Evolutionary conservation across 352 stramenopile species (phyloP).

Genomic region (Globisporangium alternatum): DNA sequence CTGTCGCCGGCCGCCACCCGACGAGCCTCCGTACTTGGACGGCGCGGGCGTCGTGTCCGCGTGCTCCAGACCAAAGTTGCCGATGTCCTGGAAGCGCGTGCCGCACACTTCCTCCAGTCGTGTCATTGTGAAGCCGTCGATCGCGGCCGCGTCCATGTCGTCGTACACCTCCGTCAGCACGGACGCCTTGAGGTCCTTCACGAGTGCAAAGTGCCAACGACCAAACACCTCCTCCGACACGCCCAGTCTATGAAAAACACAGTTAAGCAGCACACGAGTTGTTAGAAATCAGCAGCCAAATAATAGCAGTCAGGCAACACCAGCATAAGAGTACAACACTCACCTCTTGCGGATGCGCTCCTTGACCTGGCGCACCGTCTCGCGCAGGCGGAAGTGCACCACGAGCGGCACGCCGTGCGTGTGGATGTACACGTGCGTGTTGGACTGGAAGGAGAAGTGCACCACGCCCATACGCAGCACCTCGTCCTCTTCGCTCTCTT

Average conservation of each 20-base stretch:
- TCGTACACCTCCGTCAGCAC: constrained; percentile 47
- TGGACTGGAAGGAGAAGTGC: constrained; percentile 72
- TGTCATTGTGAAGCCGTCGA: constrained; percentile 57
- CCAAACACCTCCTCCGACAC: constrained; percentile 64
- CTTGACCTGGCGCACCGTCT: constrained; percentile 69
- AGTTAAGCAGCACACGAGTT: constrained; percentile 9
- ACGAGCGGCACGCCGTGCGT: constrained; percentile 68
- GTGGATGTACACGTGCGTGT: constrained; percentile 63
- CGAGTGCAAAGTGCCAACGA: constrained; percentile 68
- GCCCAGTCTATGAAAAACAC: constrained; percentile 42
- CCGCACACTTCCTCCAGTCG: constrained; percentile 61
- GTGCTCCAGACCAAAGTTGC: constrained; percentile 70
- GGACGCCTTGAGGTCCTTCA: constrained; percentile 78
- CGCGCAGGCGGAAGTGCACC: constrained; percentile 57
- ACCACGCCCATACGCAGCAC: constrained; percentile 58
- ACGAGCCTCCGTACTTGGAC: constrained; percentile 18
- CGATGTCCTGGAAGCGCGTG: constrained; percentile 47
- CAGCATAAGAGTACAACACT: constrained; percentile 2
- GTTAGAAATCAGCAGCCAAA: background rate
- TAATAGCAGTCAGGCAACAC: background rate
- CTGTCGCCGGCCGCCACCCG: constrained; percentile 33
- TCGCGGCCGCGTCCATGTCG: constrained; percentile 55
- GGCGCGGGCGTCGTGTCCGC: constrained; percentile 43
- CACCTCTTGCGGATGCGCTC: constrained; percentile 66
- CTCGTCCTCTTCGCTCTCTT: constrained; percentile 22